Percentiles rank a stretch among this genome's conserved stretches.
phyloP scores from a whole-genome alignment of 805 yeast species.

The Clavispora fructus region DNA sequence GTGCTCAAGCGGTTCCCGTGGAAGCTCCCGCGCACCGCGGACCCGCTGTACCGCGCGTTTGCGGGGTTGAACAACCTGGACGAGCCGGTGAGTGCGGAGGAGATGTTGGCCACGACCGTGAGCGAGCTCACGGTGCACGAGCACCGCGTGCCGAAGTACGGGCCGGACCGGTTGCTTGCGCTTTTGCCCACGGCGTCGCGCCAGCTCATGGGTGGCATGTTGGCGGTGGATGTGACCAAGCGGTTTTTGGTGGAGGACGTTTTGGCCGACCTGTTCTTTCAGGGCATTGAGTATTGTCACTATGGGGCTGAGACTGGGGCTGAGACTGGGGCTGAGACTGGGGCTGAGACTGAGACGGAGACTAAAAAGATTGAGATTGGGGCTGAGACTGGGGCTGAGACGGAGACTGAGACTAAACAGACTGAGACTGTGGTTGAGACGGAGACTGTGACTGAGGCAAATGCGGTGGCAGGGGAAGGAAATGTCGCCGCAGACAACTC shows the following conservation, averaged over 20 bases:
- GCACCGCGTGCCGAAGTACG: constrained; percentile 25
- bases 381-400: too few species aligned
- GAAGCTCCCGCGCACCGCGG: constrained; percentile 81
- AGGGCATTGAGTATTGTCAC: constrained; percentile 52
- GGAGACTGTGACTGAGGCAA: too few species aligned
- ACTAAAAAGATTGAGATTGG: too few species aligned
- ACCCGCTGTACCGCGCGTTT: constrained; percentile 70
- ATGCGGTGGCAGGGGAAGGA: too few species aligned
- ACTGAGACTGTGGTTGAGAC: too few species aligned
- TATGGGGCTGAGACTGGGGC: constrained; percentile 9
- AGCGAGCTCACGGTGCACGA: constrained; percentile 9
- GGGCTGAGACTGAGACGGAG: too few species aligned
- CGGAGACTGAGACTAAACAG: too few species aligned
- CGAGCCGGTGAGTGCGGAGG: constrained; percentile 9
- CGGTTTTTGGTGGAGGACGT: constrained; percentile 60
- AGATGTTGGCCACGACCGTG: constrained; percentile 8
- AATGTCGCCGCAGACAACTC: too few species aligned
- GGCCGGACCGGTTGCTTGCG: constrained; percentile 69
- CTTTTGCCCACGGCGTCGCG: constrained; percentile 67
- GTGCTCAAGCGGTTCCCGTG: constrained; percentile 85
- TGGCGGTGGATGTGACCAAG: constrained; percentile 50
- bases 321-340: too few species aligned
- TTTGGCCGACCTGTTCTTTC: constrained; percentile 52
- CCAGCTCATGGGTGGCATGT: constrained; percentile 57
- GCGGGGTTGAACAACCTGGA: constrained; percentile 10